These are phyloP conservation scores for Umbilicaria muhlenbergii DNA, from an alignment of 495 filamentous ascomycete species.

Conservation along the genomic window DNA sequence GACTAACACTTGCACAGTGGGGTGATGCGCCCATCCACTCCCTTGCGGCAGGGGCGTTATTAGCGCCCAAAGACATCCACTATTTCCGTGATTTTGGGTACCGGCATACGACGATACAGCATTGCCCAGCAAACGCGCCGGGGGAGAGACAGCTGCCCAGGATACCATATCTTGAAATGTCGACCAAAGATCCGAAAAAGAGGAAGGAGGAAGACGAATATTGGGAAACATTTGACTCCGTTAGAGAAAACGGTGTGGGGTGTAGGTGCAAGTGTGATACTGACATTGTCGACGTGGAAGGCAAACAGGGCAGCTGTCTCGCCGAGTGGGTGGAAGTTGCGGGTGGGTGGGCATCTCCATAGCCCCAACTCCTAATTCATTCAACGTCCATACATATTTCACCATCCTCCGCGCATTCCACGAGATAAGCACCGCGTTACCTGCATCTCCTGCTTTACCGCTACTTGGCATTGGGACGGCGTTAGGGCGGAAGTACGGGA, in stretches of 20 bases:
- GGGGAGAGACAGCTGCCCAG: constrained; percentile 64
- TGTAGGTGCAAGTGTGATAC: constrained; percentile 96
- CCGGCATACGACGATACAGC: constrained; percentile 95
- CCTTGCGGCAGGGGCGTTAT: constrained; percentile 78
- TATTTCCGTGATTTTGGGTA: constrained; percentile 99
- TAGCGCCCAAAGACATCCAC: constrained; percentile 74
- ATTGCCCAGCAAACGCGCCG: constrained; percentile 94
- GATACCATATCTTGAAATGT: constrained; percentile 69
- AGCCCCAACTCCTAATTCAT: constrained; percentile 16
- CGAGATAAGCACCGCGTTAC: too few species aligned
- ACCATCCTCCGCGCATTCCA: constrained; percentile 20
- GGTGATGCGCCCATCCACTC: constrained; percentile 98
- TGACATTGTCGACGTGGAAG: constrained; percentile 95
- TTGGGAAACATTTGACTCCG: constrained; percentile 75
- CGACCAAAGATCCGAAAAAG: constrained; percentile 71
- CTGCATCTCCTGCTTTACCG: too few species aligned
- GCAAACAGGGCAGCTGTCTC: constrained; percentile 88
- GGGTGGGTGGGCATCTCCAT: constrained; percentile 77
- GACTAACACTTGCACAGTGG: constrained; percentile 49
- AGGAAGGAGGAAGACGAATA: constrained; percentile 91
- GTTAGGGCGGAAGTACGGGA: too few species aligned
- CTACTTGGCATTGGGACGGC: too few species aligned
- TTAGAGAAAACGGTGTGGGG: constrained; percentile 92
- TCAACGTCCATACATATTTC: constrained; percentile 20
- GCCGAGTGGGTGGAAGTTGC: constrained; percentile 97